Base-by-base conservation (phyloP, 2,329 filamentous ascomycete genomes). In the Atkinsonella hypoxylon region DNA sequence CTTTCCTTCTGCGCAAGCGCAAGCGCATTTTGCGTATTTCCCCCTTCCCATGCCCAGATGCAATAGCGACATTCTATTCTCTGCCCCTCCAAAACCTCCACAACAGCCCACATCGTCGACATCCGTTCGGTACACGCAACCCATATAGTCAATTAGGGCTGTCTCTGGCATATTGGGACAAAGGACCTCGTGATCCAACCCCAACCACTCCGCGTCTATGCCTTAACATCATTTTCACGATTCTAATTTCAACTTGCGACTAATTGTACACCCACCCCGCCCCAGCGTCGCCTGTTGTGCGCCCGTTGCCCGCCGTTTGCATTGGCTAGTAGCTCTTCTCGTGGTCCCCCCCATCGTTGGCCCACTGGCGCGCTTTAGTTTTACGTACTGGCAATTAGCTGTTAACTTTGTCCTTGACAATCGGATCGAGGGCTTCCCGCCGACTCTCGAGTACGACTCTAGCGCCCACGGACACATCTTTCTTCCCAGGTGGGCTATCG, bases 301-400 rank as follows among this genome's bases (percentile, higher is more conserved):
- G 51, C 49, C 51, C 41, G 26, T 40, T 42, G 46, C 47, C 36
- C 48, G 44, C 49, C 46, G 49, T 53, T 58, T 59, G 62, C 56
- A 63, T 64, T 65, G 63, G 60, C 56, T 57, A 57, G 55, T 50
- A 52, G 51, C 48, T 49, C 55, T 45, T 52, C 38, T 46, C 54
- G 22, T 49, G 34, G 26, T 53, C 56, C 26, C 26, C 26, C 53
- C 43, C 43, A 56, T 57, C 51, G 45, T 55, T 53, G 62, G 59
- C 62, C 64, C 64, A 63, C 62, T 51, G 58, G 56, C 59, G 58
- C 59, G 60, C 59, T 54, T 63, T 59, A 53, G 53, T 62, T 64
- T 66, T 66, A 66, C 64, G 63, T 66, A 66, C 65, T 60, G 56
- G 51, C 56, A 56, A 52, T 48, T 46, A 54, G 41, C 22, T 50